phyloP scores from a whole-genome alignment of 2,329 filamentous ascomycete genomes.

The Rutstroemia sp. region DNA sequence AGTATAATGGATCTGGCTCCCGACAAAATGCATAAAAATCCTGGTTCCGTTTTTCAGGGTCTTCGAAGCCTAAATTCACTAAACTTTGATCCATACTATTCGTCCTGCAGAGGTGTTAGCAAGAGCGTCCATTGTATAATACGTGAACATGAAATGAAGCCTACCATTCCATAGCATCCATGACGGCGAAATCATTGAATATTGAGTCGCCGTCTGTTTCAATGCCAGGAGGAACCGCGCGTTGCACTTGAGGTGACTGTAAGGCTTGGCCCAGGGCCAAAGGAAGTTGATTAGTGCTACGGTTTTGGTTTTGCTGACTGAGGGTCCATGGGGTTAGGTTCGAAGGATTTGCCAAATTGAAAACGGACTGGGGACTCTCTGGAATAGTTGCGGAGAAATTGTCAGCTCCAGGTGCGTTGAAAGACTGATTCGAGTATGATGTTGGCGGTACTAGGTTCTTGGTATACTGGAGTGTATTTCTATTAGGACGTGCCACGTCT shows the following conservation, averaged over 20 bases:
- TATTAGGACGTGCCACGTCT: slow-evolving; percentile 1
- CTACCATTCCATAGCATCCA: slow-evolving; percentile 45
- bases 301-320: background rate
- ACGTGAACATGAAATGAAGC: slow-evolving; percentile 4
- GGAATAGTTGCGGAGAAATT: background rate
- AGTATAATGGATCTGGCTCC: slow-evolving; percentile 26
- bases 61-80: slow-evolving; percentile 31
- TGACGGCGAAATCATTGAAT: slow-evolving; percentile 50
- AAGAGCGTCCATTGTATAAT: too few relatives aligned
- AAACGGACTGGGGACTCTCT: background rate
- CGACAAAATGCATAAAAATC: slow-evolving; percentile 29
- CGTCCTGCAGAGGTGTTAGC: slow-evolving; percentile 21
- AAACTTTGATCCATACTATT: slow-evolving; percentile 29
- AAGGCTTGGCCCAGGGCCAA: slow-evolving; percentile 11
- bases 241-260: slow-evolving; percentile 13
- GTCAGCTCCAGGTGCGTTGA: background rate
- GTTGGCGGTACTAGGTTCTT: slow-evolving; percentile 8
- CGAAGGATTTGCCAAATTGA: background rate
- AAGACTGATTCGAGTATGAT: slow-evolving; percentile 2
- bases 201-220: slow-evolving; percentile 37
- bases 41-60: slow-evolving; percentile 28
- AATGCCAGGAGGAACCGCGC: slow-evolving; percentile 17
- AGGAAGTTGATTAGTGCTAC: background rate
- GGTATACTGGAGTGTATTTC: slow-evolving; percentile 6
- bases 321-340: background rate